Evolutionary conservation across 2,329 filamentous ascomycete species (phyloP).

Genomic region (Aspergillus quadricinctus): DNA sequence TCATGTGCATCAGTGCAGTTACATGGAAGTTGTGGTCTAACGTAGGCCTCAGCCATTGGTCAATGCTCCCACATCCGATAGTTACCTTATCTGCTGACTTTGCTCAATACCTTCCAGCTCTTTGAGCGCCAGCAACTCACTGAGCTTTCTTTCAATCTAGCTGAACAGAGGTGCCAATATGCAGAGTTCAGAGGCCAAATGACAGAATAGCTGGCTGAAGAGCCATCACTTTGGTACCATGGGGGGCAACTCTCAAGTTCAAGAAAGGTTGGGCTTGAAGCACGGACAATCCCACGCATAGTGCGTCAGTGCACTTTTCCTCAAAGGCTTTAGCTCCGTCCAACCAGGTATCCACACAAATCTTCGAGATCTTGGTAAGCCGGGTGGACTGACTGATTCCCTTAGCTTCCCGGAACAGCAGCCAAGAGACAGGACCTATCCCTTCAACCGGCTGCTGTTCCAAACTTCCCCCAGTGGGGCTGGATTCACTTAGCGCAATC

Average conservation of each 20-base stretch:
- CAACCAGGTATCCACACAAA: background rate
- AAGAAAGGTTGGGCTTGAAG: background rate
- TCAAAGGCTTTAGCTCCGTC: background rate
- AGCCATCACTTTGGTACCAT: background rate
- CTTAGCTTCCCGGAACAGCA: background rate
- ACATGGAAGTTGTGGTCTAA: background rate
- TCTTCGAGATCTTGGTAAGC: background rate
- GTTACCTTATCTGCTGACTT: background rate
- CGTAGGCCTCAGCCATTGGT: background rate
- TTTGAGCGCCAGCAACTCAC: background rate
- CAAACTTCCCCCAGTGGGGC: constrained; percentile 13
- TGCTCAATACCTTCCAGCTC: background rate
- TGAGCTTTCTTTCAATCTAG: background rate
- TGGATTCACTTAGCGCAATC: constrained; percentile 6
- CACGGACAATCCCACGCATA: background rate
- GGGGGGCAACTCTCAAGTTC: too few species aligned
- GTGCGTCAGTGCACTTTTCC: background rate
- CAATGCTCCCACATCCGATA: background rate
- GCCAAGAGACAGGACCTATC: background rate
- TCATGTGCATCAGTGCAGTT: background rate
- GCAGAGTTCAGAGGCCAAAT: background rate
- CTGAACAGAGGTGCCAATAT: background rate
- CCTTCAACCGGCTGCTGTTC: background rate
- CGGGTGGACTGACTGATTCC: background rate
- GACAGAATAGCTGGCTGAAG: background rate